These are phyloP conservation scores for Lactifluus echinatus DNA, from an alignment of 768 basidiomycete genomes.

Conservation along the genomic window DNA sequence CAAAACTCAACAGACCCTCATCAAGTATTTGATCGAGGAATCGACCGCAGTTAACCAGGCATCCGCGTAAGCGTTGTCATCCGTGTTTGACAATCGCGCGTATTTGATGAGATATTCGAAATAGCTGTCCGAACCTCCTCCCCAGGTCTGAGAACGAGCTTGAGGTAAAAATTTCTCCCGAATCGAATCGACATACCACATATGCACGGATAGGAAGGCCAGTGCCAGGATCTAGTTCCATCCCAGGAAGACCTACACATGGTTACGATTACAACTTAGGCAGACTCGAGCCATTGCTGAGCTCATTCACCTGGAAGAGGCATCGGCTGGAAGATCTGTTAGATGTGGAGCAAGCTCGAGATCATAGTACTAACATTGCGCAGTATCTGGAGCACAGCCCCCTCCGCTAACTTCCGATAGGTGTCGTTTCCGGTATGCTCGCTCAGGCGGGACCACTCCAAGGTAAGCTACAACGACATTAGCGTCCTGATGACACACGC, in stretches of 20 bases:
- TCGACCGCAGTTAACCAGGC: conserved; percentile 67
- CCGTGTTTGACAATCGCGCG: conserved; percentile 56
- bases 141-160: conserved; percentile 44
- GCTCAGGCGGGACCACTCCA: conserved; percentile 47
- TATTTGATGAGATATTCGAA: conserved; percentile 74
- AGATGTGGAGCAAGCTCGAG: not conserved
- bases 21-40: conserved; percentile 52
- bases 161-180: not conserved
- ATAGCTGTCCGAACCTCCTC: conserved; percentile 63
- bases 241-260: conserved; percentile 42
- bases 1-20: conserved; percentile 34
- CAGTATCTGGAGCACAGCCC: conserved; percentile 40
- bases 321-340: conserved; percentile 28
- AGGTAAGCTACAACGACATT: conserved; percentile 34
- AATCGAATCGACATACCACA: not conserved
- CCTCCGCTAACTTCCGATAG: conserved; percentile 32
- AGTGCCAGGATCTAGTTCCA: conserved; percentile 44
- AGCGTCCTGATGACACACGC: not conserved
- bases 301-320: conserved; percentile 20
- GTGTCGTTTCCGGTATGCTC: conserved; percentile 53
- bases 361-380: conserved; percentile 26
- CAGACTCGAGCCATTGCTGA: not conserved
- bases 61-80: conserved; percentile 53
- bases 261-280: conserved; percentile 20
- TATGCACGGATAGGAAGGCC: not conserved